phyloP scores from a whole-genome alignment of 148 eudicot species.

The Silene uniflora region DNA sequence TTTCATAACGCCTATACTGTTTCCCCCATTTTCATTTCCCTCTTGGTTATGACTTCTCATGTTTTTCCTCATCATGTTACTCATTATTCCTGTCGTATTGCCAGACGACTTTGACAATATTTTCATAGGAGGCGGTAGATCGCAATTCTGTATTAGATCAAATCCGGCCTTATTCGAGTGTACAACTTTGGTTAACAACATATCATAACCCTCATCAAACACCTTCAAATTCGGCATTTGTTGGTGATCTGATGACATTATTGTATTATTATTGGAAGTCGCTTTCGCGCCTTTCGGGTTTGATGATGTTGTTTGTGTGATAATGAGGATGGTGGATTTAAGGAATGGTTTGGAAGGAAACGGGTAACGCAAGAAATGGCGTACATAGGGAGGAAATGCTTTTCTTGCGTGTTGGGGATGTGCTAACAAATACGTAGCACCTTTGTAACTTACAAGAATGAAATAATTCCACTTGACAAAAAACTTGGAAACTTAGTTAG shows the following conservation, averaged over 20 bases:
- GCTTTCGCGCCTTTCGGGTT: neutral
- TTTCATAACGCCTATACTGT: conserved; percentile 43
- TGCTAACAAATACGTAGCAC: conserved; percentile 29
- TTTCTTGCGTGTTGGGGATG: conserved; percentile 29
- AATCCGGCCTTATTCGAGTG: conserved; percentile 24
- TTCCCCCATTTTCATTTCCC: conserved; percentile 8
- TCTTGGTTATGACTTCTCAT: conserved; percentile 9
- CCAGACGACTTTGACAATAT: conserved; percentile 26
- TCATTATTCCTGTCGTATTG: conserved; percentile 23
- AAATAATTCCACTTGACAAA: conserved; percentile 12
- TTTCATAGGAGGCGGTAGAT: conserved; percentile 49
- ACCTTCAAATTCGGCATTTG: conserved; percentile 18
- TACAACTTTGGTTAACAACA: conserved; percentile 4
- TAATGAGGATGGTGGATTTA: neutral
- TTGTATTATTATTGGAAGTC: too few relatives aligned
- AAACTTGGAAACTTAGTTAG: neutral
- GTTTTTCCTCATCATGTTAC: conserved; percentile 20
- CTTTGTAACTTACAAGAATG: conserved; percentile 12
- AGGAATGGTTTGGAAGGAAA: conserved; percentile 14
- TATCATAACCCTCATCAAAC: conserved; percentile 21
- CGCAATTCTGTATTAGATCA: conserved; percentile 51
- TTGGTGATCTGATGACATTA: neutral
- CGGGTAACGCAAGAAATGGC: conserved; percentile 21
- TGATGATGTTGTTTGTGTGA: neutral
- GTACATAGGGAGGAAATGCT: conserved; percentile 10